Base-by-base conservation (phyloP, 345 rosid species). In the Iberis pinnata region DNA sequence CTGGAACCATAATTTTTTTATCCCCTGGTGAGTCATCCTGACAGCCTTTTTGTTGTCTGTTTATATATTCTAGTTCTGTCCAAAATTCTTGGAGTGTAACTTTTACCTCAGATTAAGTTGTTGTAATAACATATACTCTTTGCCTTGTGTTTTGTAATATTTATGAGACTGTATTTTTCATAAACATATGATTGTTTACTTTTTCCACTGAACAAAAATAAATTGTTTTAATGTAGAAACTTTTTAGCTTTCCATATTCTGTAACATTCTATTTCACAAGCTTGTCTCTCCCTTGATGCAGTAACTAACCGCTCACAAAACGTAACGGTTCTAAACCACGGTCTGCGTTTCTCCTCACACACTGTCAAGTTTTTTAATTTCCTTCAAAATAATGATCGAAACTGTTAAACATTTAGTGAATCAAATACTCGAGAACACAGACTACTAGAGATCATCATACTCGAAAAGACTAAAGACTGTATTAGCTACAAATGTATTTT, bases 251-350 rank as follows among this genome's bases (percentile, higher is more conserved):
- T 76, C 73, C 72, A 79, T 25, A 48, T 76, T 75, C 22, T 41
- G 41, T 40, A 60, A 49, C 50, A 89, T n/a, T 58, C 48, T 73
- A 53, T 44, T 45, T 31, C 6, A 71, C 83, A 67, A 77, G 57
- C 68, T 71, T 74, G 59, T 74, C 66, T 61, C 77, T 76, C 48
- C 94, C 83, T 40, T 63, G 54, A 37, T 17, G 69, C 48, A 69
- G 17, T 27, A 86, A 79, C 46, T 86, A 79, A 18, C 94, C 90
- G 16, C 76, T 70, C 68, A n/a, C 78, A 77, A 44, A 70, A 54
- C 97, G 86, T 89, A 71, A 89, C 12, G 80, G 63, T 72, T 81
- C 76, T 54, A 83, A 82, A 5, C 83, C 94, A 9, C 80, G 76
- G 43, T 82, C 83, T 4, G 87, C 74, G 45, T 81, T 78, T 43